Conservation (phyloP, 805 yeast species). For the Helenozyma rhizophorensis region DNA sequence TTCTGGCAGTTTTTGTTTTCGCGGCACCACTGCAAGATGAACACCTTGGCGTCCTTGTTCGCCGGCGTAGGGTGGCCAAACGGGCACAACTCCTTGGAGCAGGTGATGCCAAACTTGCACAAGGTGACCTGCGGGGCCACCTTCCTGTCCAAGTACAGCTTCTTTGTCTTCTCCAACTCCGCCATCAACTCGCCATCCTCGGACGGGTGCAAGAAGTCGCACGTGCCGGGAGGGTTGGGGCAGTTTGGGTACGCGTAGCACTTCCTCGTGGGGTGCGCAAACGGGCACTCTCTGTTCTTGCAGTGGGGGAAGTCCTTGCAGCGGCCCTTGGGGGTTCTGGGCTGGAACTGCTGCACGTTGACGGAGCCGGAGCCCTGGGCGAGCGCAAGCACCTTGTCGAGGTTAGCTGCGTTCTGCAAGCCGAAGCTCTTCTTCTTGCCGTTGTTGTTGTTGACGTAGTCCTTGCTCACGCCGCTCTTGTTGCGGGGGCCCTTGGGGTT, state of each 20-base stretch:
- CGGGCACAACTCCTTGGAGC: conserved; percentile 77
- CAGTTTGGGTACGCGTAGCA: conserved; percentile 78
- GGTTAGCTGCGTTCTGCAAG: conserved; percentile 35
- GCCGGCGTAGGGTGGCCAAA: conserved; percentile 93
- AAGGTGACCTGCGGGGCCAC: conserved; percentile 34
- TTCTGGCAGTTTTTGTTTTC: conserved; percentile 63
- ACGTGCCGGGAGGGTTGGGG: conserved; percentile 74
- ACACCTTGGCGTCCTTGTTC: conserved; percentile 66
- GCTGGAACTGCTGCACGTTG: conserved; percentile 31
- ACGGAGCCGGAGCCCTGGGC: conserved; percentile 18
- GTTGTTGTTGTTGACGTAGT: conserved; percentile 10
- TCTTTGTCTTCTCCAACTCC: conserved; percentile 60
- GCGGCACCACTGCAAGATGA: conserved; percentile 71
- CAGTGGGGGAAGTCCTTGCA: conserved; percentile 73
- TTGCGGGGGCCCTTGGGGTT: not conserved
- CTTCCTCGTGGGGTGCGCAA: conserved; percentile 73
- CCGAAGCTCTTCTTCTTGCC: conserved; percentile 26
- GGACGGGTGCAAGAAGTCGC: conserved; percentile 78
- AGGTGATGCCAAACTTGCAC: conserved; percentile 73
- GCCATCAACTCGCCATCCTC: conserved; percentile 74
- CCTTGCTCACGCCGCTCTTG: conserved; percentile 14
- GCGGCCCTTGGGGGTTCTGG: conserved; percentile 54
- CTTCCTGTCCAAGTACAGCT: conserved; percentile 40
- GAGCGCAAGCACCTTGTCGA: conserved; percentile 39
- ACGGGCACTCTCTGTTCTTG: conserved; percentile 61